phyloP scores from a whole-genome alignment of 1,284 basidiomycete species.

The Puccinia novopanici region DNA sequence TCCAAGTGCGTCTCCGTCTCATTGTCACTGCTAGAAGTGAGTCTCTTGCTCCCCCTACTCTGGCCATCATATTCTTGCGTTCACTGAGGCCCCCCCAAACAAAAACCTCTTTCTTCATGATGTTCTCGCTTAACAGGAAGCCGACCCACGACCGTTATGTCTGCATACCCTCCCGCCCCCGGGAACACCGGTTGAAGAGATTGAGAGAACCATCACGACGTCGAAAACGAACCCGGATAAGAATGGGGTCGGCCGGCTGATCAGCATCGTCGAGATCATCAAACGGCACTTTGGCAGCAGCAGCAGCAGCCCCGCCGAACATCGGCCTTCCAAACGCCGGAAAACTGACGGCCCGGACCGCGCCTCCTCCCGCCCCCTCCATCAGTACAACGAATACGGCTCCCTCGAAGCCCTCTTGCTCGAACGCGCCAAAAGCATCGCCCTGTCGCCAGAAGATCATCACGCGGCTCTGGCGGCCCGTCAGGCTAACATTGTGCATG shows the following conservation, averaged over 20 bases:
- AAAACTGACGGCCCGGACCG: conserved; percentile 58
- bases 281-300: conserved; percentile 71
- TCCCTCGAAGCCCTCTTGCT: conserved; percentile 28
- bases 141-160: conserved; percentile 39
- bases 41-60: neutral
- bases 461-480: neutral
- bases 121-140: conserved; percentile 22
- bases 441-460: neutral
- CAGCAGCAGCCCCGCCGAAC: no score
- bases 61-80: neutral
- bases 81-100: neutral
- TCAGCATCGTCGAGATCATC: conserved; percentile 78
- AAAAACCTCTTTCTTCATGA: no score
- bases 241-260: conserved; percentile 62
- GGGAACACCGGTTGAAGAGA: conserved; percentile 12
- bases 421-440: neutral
- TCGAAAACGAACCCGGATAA: conserved; percentile 46
- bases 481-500: conserved; percentile 35
- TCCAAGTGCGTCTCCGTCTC: conserved; percentile 28
- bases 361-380: neutral
- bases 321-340: conserved; percentile 57
- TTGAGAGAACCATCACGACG: conserved; percentile 26
- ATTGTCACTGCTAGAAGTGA: conserved; percentile 25
- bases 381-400: conserved; percentile 49
- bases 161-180: conserved; percentile 31